These are phyloP conservation scores for Penicillium angulare DNA, from an alignment of 495 filamentous ascomycete genomes.

Conservation along the genomic window DNA sequence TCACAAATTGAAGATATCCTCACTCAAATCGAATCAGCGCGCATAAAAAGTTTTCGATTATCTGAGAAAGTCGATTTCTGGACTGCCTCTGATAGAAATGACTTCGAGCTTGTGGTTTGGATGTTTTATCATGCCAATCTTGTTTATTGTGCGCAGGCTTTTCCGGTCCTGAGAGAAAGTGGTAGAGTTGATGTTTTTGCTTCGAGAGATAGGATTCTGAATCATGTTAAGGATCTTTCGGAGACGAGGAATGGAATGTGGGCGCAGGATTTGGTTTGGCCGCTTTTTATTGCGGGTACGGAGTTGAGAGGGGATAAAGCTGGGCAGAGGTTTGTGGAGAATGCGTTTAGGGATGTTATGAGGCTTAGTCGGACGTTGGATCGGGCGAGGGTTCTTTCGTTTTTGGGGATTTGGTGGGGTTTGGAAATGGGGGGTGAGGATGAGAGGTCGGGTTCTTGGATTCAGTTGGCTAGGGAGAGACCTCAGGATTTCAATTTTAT, in stretches of 20 bases:
- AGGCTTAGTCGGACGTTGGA: slow-evolving; percentile 17
- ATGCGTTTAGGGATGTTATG: slow-evolving; percentile 12
- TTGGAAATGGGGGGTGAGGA: too few species aligned
- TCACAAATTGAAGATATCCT: slow-evolving; percentile 10
- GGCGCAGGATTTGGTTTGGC: slow-evolving; percentile 28
- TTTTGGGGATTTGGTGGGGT: slow-evolving; percentile 16
- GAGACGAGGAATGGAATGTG: slow-evolving; percentile 15
- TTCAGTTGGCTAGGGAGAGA: slow-evolving; percentile 11
- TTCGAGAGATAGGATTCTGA: slow-evolving; percentile 22
- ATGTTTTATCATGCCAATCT: slow-evolving; percentile 28
- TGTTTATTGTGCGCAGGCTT: slow-evolving; percentile 25
- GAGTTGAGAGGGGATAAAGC: slow-evolving; percentile 11
- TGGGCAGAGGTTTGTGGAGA: slow-evolving; percentile 9
- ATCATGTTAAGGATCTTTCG: slow-evolving; percentile 15
- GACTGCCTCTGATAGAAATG: slow-evolving; percentile 8
- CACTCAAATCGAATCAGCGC: slow-evolving; percentile 14
- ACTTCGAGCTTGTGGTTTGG: slow-evolving; percentile 18
- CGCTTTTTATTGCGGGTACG: slow-evolving; percentile 26
- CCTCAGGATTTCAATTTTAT: slow-evolving; percentile 4
- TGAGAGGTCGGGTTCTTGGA: slow-evolving; percentile 8
- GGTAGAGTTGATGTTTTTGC: background rate
- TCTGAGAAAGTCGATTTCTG: slow-evolving; percentile 18
- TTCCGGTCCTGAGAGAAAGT: background rate
- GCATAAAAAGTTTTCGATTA: slow-evolving; percentile 9
- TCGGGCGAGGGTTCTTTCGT: slow-evolving; percentile 13